These are phyloP conservation scores for Acer negundo DNA, from an alignment of 345 rosid genomes.

Conservation along the genomic window DNA sequence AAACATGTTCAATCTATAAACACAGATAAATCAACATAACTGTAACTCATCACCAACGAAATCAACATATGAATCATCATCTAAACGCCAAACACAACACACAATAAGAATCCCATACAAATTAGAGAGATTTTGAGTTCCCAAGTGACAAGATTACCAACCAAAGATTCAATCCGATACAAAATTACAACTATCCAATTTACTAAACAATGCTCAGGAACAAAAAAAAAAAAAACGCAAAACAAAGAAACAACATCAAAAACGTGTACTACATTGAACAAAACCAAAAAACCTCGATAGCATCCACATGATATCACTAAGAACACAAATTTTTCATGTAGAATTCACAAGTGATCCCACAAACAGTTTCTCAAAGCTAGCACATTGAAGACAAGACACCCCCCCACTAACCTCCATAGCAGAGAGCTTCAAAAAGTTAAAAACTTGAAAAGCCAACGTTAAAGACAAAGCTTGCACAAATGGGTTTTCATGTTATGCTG, in stretches of 20 bases:
- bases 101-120: not conserved
- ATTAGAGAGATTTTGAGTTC: slow-evolving; percentile 2
- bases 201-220: slow-evolving; percentile 14
- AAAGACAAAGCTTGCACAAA: slow-evolving; percentile 36
- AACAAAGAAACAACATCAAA: slow-evolving; percentile 19
- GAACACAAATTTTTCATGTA: slow-evolving; percentile 24
- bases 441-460: slow-evolving; percentile 40
- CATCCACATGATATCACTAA: slow-evolving; percentile 29
- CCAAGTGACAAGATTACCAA: slow-evolving; percentile 19
- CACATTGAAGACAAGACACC: slow-evolving; percentile 19
- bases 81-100: not conserved
- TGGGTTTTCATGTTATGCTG: slow-evolving; percentile 39
- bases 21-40: not conserved
- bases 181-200: slow-evolving; percentile 27
- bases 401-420: slow-evolving; percentile 32
- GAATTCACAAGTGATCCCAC: slow-evolving; percentile 40
- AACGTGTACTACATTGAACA: slow-evolving; percentile 18
- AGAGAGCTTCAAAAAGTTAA: slow-evolving; percentile 18
- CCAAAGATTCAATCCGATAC: slow-evolving; percentile 29
- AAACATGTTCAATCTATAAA: not conserved
- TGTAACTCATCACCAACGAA: slow-evolving; percentile 21
- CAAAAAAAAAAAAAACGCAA: slow-evolving; percentile 11
- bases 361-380: slow-evolving; percentile 19
- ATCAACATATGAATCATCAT: not conserved
- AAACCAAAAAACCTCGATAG: slow-evolving; percentile 10